These are phyloP conservation scores for Polysphondylium violaceum DNA, from an alignment of 78 protist genomes.

Conservation along the genomic window DNA sequence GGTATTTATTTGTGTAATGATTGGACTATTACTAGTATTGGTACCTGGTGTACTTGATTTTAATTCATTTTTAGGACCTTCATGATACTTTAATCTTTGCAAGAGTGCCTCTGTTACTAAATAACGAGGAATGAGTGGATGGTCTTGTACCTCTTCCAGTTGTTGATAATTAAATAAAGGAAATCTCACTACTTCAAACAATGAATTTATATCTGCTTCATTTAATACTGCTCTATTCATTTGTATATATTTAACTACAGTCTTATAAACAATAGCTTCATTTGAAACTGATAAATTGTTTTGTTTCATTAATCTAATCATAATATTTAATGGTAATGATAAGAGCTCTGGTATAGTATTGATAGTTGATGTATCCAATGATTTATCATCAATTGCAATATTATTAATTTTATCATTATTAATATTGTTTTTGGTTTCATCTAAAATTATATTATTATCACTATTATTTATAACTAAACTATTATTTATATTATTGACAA, in stretches of 20 bases:
- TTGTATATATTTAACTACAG: constrained; percentile 68
- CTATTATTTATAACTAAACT: neutral
- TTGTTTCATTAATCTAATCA: constrained; percentile 72
- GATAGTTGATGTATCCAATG: constrained; percentile 59
- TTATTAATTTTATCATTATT: neutral
- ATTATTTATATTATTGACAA: neutral
- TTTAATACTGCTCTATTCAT: constrained; percentile 6
- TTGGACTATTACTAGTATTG: neutral
- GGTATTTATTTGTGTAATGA: neutral
- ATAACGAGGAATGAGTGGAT: constrained; percentile 33
- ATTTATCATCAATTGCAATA: constrained; percentile 11
- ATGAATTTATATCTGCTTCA: constrained; percentile 29
- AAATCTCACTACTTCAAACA: constrained; percentile 63
- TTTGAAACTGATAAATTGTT: constrained; percentile 74
- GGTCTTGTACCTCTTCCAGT: constrained; percentile 60
- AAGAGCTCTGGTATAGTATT: constrained; percentile 67
- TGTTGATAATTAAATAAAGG: constrained; percentile 68
- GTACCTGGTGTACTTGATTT: neutral
- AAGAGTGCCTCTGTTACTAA: constrained; percentile 63
- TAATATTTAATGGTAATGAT: constrained; percentile 42
- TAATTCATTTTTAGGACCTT: constrained; percentile 66
- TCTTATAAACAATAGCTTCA: constrained; percentile 70
- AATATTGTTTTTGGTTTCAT: neutral
- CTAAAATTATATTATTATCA: constrained; percentile 2
- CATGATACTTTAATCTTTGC: constrained; percentile 31